Evolutionary conservation across 2,329 filamentous ascomycete species (phyloP).

Genomic region (Nannizzia gypsea): DNA sequence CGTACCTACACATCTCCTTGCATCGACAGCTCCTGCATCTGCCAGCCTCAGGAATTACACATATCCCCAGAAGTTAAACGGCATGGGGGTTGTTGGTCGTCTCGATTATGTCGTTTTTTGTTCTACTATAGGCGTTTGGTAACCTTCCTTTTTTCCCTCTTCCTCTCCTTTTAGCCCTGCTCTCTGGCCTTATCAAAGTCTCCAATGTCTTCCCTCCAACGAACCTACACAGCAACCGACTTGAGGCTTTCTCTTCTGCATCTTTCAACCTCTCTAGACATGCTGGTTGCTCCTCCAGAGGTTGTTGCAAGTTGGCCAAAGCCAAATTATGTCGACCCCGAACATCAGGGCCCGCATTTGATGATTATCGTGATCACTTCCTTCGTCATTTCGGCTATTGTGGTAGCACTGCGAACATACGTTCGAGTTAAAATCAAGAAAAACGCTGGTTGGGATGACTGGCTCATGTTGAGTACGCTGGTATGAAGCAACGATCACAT

Average conservation of each 20-base stretch:
- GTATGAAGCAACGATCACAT: conserved; percentile 7
- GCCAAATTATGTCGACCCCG: conserved; percentile 23
- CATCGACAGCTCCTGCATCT: background rate
- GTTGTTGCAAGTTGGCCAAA: conserved; percentile 18
- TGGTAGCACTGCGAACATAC: conserved; percentile 16
- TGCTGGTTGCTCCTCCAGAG: conserved; percentile 13
- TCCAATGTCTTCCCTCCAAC: background rate
- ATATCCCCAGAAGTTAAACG: background rate
- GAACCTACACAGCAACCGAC: background rate
- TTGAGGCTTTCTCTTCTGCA: background rate
- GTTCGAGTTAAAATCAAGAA: conserved; percentile 14
- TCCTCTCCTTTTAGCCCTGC: too few species aligned
- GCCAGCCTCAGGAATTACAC: background rate
- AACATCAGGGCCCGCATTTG: conserved; percentile 18
- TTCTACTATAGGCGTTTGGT: background rate
- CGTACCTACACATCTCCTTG: background rate
- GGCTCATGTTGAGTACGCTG: conserved; percentile 14
- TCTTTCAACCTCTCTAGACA: conserved; percentile 1
- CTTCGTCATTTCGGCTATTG: conserved; percentile 14
- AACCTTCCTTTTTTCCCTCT: background rate
- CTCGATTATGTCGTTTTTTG: background rate
- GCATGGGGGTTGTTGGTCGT: background rate
- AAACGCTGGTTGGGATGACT: conserved; percentile 15
- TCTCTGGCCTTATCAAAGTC: background rate
- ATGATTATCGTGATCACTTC: conserved; percentile 19